Conservation (phyloP, 495 filamentous ascomycete species). For the Lindgomyces ingoldianus region DNA sequence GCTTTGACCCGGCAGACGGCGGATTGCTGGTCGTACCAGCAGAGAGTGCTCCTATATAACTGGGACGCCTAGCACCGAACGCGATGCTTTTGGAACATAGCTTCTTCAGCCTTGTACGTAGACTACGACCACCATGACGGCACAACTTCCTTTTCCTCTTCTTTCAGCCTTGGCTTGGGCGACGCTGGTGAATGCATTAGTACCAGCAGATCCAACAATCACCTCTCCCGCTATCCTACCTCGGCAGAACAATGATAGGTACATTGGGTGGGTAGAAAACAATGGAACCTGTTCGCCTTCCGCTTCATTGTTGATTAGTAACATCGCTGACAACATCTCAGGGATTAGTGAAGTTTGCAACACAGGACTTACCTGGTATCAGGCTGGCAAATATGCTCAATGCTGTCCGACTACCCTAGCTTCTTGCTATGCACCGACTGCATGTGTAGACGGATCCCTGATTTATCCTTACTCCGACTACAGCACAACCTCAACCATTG, state of each 20-base stretch:
- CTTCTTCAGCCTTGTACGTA: not conserved
- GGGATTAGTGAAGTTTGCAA: conserved; percentile 20
- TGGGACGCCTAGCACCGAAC: not conserved
- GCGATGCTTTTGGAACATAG: not conserved
- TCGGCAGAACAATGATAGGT: conserved; percentile 17
- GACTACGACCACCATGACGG: not conserved
- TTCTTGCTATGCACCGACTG: conserved; percentile 25
- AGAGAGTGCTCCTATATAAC: conserved; percentile 3
- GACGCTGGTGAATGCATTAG: conserved; percentile 9
- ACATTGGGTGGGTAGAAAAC: conserved; percentile 26
- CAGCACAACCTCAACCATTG: conserved; percentile 19
- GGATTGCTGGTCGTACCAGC: no score
- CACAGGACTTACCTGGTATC: conserved; percentile 29
- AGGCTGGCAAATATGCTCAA: conserved; percentile 28
- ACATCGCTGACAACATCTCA: conserved; percentile 4
- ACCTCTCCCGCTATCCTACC: conserved; percentile 21
- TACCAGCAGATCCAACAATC: conserved; percentile 23
- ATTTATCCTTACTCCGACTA: conserved; percentile 23
- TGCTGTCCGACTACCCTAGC: conserved; percentile 30
- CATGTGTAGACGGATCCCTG: conserved; percentile 22
- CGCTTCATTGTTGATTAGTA: not conserved
- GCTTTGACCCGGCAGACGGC: no score
- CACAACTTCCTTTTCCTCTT: conserved; percentile 14
- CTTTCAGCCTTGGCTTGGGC: conserved; percentile 20
- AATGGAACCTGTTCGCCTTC: conserved; percentile 20